Conservation (phyloP, 192 early-diverging fungal species). For the Funneliformis geosporum region DNA sequence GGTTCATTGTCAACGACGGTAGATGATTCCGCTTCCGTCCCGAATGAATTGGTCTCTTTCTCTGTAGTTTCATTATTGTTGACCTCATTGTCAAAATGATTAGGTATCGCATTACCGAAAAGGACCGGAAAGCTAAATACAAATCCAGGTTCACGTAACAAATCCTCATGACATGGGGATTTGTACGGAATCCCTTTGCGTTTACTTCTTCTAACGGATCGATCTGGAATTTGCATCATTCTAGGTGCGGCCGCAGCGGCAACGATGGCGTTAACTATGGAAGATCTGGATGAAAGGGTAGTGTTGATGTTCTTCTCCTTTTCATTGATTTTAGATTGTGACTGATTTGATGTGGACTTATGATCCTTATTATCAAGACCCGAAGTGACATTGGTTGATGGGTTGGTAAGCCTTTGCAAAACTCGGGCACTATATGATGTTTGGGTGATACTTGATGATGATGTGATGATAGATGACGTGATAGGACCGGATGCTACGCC, state of each 20-base stretch:
- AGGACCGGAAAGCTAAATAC: constrained; percentile 27
- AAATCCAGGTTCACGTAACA: constrained; percentile 9
- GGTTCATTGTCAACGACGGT: background rate
- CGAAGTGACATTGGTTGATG: background rate
- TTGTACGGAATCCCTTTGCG: constrained; percentile 26
- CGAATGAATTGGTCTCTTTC: background rate
- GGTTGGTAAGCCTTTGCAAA: background rate
- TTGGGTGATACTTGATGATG: background rate
- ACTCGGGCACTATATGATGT: background rate
- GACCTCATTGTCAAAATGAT: background rate
- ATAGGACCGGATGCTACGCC: background rate
- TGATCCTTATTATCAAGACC: too few species aligned
- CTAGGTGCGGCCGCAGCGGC: background rate
- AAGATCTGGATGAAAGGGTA: background rate
- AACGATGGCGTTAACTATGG: background rate
- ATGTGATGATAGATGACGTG: background rate
- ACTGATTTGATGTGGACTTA: too few species aligned
- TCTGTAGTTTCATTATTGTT: background rate
- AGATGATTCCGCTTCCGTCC: too few species aligned
- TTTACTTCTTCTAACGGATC: background rate
- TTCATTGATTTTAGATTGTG: background rate
- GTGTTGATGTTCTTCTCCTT: background rate
- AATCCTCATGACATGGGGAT: constrained; percentile 16
- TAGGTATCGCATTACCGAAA: background rate
- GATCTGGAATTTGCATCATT: background rate